Evolutionary conservation across 306 rosid genomes (phyloP).

Genomic region (Quercus bicolor): DNA sequence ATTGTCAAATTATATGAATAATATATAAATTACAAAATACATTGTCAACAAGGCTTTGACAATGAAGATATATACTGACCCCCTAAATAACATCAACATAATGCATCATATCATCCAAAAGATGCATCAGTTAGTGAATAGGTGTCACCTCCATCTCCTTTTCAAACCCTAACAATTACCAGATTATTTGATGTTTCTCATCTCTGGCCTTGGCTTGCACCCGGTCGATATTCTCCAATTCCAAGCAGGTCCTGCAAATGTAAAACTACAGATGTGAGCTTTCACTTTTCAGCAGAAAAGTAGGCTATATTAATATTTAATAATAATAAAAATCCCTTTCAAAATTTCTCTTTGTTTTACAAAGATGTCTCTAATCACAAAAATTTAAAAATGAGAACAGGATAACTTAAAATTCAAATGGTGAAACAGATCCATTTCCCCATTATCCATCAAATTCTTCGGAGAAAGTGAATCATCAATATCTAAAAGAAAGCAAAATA

Average conservation of each 20-base stretch:
- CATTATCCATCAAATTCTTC: neutral
- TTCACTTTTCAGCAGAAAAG: neutral
- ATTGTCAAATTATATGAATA: no score
- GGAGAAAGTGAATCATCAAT: neutral
- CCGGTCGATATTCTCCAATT: no score
- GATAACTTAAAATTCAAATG: neutral
- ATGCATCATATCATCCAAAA: no score
- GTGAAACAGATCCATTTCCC: neutral
- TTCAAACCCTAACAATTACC: no score
- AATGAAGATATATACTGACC: no score
- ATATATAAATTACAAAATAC: no score
- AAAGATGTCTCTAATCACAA: neutral
- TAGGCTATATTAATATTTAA: neutral
- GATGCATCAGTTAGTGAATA: no score
- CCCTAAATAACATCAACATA: no score
- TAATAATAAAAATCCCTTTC: neutral
- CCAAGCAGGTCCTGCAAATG: slow-evolving; percentile 55
- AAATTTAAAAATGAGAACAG: neutral
- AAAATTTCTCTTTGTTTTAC: neutral
- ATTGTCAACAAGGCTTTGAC: no score
- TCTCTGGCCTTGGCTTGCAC: no score
- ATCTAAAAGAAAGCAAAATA: neutral
- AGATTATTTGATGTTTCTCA: no score
- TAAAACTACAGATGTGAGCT: neutral
- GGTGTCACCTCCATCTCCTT: no score